These are phyloP conservation scores for Talaromyces trachyspermus DNA, from an alignment of 495 filamentous ascomycete genomes.

Conservation along the genomic window DNA sequence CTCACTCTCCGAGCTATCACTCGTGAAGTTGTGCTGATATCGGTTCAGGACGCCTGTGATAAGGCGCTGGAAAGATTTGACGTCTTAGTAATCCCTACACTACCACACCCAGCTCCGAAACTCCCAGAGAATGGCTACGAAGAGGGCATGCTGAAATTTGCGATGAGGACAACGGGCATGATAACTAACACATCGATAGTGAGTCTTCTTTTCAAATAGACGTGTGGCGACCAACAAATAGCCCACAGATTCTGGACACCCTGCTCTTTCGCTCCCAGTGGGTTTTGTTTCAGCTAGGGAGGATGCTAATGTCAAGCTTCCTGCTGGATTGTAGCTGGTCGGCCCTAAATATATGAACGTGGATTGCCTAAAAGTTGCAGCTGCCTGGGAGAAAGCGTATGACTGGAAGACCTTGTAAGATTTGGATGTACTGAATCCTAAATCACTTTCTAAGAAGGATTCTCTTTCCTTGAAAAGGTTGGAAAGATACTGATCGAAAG, in stretches of 20 bases:
- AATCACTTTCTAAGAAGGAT: no score
- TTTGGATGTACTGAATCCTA: no score
- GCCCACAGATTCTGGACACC: background rate
- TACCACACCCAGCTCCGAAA: no score
- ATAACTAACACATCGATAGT: background rate
- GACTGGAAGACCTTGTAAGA: background rate
- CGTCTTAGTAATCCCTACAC: conserved; percentile 37
- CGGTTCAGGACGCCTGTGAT: conserved; percentile 37
- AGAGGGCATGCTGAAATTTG: background rate
- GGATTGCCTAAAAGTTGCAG: no score
- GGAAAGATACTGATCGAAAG: no score
- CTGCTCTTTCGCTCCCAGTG: background rate
- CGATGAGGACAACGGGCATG: background rate
- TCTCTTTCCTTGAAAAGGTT: no score
- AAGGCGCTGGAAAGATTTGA: conserved; percentile 31
- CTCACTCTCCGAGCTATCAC: background rate
- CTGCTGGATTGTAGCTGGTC: no score
- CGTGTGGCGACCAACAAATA: background rate
- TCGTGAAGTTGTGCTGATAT: background rate
- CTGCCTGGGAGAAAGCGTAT: no score
- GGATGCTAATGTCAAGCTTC: no score
- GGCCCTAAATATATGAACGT: no score
- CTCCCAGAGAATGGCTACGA: no score
- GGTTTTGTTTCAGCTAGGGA: background rate
- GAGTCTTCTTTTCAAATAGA: background rate